These are phyloP conservation scores for Talaromyces amestolkiae DNA, from an alignment of 2,329 filamentous ascomycete species.

Conservation along the genomic window DNA sequence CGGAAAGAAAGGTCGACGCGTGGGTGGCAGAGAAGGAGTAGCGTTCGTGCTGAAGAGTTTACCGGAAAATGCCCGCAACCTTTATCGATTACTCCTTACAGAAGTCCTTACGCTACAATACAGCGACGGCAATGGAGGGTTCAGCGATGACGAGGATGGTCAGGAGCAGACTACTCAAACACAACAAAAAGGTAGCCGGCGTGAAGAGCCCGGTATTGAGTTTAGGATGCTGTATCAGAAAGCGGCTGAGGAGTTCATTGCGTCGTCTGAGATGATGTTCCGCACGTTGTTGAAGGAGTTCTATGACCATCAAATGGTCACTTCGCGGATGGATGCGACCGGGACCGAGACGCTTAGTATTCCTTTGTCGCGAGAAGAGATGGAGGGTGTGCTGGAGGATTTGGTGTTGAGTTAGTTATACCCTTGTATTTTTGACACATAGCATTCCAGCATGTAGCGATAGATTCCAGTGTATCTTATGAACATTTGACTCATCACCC, in stretches of 20 bases:
- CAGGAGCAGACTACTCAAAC: background rate
- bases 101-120: slow-evolving; percentile 71
- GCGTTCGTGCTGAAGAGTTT: slow-evolving; percentile 85
- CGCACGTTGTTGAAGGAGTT: slow-evolving; percentile 94
- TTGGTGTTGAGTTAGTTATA: slow-evolving; percentile 41
- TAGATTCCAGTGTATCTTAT: background rate
- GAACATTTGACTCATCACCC: background rate
- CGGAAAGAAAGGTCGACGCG: slow-evolving; percentile 72
- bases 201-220: slow-evolving; percentile 66
- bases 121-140: slow-evolving; percentile 43
- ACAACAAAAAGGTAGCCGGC: slow-evolving; percentile 1
- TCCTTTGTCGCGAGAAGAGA: slow-evolving; percentile 81
- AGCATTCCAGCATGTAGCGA: background rate
- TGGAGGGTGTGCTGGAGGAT: slow-evolving; percentile 86
- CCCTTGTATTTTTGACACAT: background rate
- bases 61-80: slow-evolving; percentile 83
- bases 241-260: slow-evolving; percentile 94
- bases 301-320: slow-evolving; percentile 96
- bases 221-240: slow-evolving; percentile 92
- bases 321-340: slow-evolving; percentile 77
- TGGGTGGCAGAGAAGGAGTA: slow-evolving; percentile 87
- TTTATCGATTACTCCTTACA: slow-evolving; percentile 80
- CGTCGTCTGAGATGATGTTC: slow-evolving; percentile 94
- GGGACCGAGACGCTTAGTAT: slow-evolving; percentile 83
- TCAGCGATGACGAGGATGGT: slow-evolving; percentile 52